Percentiles rank a stretch among this genome's conserved stretches.
These are phyloP conservation scores for Aureobasidium uvarum DNA, from an alignment of 2,329 filamentous ascomycete species.

Conservation along the genomic window DNA sequence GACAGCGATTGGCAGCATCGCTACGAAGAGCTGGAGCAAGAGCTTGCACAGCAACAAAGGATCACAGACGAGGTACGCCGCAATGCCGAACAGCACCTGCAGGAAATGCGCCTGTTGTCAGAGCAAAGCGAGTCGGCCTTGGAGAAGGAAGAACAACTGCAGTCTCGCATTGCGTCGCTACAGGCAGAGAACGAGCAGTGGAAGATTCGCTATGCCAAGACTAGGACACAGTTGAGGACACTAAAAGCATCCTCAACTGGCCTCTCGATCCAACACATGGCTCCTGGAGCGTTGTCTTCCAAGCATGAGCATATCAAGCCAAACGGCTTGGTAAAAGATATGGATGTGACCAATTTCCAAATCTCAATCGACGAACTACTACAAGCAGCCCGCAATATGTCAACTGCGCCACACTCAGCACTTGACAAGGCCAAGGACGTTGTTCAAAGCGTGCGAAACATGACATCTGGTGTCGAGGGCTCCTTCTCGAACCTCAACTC, in stretches of 20 bases:
- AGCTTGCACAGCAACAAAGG: conserved; percentile 75
- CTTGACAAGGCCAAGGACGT: conserved; percentile 86
- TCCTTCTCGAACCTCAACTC: conserved; percentile 46
- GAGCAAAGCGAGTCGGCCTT: conserved; percentile 74
- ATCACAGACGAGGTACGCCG: conserved; percentile 82
- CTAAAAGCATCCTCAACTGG: conserved; percentile 79
- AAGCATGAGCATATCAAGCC: conserved; percentile 42
- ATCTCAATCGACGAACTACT: conserved; percentile 90
- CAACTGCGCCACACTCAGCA: conserved; percentile 61
- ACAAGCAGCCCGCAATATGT: conserved; percentile 69
- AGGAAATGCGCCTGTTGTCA: conserved; percentile 85
- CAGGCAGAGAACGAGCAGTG: conserved; percentile 84
- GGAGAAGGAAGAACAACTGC: conserved; percentile 77
- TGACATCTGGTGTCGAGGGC: conserved; percentile 72
- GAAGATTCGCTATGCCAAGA: conserved; percentile 83
- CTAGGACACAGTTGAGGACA: conserved; percentile 81
- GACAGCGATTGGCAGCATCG: conserved; percentile 40
- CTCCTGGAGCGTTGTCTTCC: conserved; percentile 44
- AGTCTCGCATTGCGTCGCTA: conserved; percentile 69
- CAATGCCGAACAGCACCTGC: conserved; percentile 78
- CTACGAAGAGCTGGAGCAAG: conserved; percentile 43
- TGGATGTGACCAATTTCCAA: conserved; percentile 94
- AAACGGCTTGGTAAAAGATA: conserved; percentile 75
- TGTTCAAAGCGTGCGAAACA: conserved; percentile 75
- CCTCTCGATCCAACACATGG: conserved; percentile 54